phyloP scores from a whole-genome alignment of 2,329 filamentous ascomycete species.

The Paraconiothyrium brasiliense region DNA sequence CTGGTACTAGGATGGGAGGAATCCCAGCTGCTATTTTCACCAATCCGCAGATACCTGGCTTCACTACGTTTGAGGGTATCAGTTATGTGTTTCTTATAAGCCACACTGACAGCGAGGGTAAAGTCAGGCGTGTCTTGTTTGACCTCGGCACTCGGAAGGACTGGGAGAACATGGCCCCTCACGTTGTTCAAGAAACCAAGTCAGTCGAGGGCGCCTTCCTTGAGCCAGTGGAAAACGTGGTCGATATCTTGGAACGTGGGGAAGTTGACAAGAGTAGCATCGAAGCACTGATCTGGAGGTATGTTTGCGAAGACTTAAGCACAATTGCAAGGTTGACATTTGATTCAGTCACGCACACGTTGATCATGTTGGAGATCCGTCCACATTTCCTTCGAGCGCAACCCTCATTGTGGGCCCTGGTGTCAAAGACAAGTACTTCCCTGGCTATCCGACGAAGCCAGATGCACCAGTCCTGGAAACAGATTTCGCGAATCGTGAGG shows the following conservation, averaged over 20 bases:
- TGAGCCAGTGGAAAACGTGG: no score
- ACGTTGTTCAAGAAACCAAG: neutral
- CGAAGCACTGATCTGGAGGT: no score
- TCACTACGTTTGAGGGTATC: constrained; percentile 32
- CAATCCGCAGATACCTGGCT: neutral
- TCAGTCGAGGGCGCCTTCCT: no score
- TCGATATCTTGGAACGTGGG: no score
- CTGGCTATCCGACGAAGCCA: constrained; percentile 55
- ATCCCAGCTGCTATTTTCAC: neutral
- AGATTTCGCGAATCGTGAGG: neutral
- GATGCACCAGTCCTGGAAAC: neutral
- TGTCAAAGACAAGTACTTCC: constrained; percentile 56
- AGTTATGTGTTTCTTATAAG: constrained; percentile 60
- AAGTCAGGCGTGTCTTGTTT: constrained; percentile 53
- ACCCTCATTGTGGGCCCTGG: constrained; percentile 63
- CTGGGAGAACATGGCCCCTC: constrained; percentile 46
- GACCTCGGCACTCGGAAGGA: constrained; percentile 61
- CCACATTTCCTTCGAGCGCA: constrained; percentile 55
- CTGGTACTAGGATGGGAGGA: neutral
- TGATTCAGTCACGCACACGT: constrained; percentile 51
- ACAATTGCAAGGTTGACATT: no score
- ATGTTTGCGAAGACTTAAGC: no score
- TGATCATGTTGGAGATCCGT: constrained; percentile 63
- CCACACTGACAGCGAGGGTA: constrained; percentile 47
- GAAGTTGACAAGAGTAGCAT: no score